Evolutionary conservation across 164 flowering plant species (phyloP), one percentile per base, ranked within the genome.

Genomic region (Chimonanthus salicifolius): DNA sequence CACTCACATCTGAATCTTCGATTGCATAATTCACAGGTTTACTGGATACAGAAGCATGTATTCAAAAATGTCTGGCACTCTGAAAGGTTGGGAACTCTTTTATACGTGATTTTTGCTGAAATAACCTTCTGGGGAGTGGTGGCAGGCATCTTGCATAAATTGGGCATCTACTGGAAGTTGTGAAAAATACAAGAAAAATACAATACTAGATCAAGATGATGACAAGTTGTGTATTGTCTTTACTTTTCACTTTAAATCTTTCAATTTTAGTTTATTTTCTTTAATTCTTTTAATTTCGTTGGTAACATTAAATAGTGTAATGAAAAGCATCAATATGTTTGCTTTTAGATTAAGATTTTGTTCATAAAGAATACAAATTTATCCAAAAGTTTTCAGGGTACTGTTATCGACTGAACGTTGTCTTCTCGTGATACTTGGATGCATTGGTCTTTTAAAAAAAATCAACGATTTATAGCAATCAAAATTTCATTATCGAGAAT

Each of bases 131-230:
- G 90, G 89, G 88, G 82, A 72, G 86, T 89, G 51, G 84, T 89
- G 20, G 70, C 90, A 0, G 94, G 97, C 70, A 83, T 91, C 79
- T 75, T 89, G 75, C 91, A 91, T 81, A 91, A 82, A 74, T 65
- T 88, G 73, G 79, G 90, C 7, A 84, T 91, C 60, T 91, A 91
- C 82, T 89, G 94, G 94, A 91, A 90, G 80, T 84, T 90, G 21
- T 90, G 74, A 85, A 63, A 49, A 63, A 49, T 62, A 33, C 4
- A 68, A 70, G 49, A 11, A 66, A 11, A 54, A 11, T 15, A 54
- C 60, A 10, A 11, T 54, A 54, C 60, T 10, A 11, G 60, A 33
- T 33, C 1, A 33, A 33, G 33, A 33, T 33, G 33, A 33, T 33
- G 33, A 33, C 33, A 33, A 33, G 33, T 33, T 33, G 33, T 33